These are phyloP conservation scores for Berkeleyomyces basicola DNA, from an alignment of 2,329 filamentous ascomycete species.

Conservation along the genomic window DNA sequence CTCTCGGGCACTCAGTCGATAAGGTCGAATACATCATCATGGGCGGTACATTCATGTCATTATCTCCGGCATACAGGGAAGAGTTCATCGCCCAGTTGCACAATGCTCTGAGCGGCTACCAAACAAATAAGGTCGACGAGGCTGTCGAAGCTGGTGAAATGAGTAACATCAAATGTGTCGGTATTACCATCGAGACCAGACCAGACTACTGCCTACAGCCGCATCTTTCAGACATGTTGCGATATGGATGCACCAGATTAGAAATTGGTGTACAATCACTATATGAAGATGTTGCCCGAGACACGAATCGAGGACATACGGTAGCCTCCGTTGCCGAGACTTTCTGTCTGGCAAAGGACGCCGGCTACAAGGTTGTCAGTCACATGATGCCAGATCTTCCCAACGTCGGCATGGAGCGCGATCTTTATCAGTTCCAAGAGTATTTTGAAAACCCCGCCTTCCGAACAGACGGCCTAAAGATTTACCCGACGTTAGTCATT, in stretches of 20 bases:
- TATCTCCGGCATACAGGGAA: conserved; percentile 76
- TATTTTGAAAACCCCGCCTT: conserved; percentile 97
- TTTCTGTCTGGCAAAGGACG: conserved; percentile 92
- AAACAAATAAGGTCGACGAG: conserved; percentile 86
- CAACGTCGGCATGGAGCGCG: conserved; percentile 96
- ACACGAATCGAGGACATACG: conserved; percentile 93
- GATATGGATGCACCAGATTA: conserved; percentile 90
- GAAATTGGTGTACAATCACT: conserved; percentile 93
- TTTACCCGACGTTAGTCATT: conserved; percentile 94
- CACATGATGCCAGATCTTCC: conserved; percentile 99
- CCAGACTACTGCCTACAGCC: conserved; percentile 93
- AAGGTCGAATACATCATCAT: conserved; percentile 99
- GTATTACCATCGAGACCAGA: conserved; percentile 93
- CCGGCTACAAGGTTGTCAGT: conserved; percentile 95
- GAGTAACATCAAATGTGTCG: conserved; percentile 94
- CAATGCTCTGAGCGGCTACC: conserved; percentile 91
- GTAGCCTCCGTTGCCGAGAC: conserved; percentile 92
- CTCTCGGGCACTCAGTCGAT: conserved; percentile 88
- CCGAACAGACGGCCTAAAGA: conserved; percentile 90
- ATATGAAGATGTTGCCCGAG: conserved; percentile 95
- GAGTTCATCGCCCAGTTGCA: conserved; percentile 91
- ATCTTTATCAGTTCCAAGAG: conserved; percentile 90
- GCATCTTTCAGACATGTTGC: conserved; percentile 88
- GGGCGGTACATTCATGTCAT: conserved; percentile 98
- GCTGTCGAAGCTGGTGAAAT: conserved; percentile 87